Percentiles rank a stretch among this genome's conserved stretches.
phyloP scores from a whole-genome alignment of 192 early-diverging fungal species.

The Coemansia sp. region DNA sequence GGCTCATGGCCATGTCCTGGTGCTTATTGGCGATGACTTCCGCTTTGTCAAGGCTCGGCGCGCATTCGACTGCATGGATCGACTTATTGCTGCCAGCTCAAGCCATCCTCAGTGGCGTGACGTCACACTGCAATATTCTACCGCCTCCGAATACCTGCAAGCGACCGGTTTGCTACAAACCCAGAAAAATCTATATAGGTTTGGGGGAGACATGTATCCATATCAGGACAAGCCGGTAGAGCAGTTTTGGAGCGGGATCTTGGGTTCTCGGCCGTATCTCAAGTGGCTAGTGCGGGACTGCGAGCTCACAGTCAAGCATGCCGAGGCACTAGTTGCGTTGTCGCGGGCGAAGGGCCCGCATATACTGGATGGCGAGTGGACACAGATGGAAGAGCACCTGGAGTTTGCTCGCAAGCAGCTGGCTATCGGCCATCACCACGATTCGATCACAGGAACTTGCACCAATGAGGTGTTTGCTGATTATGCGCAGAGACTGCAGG shows the following conservation, averaged over 20 bases:
- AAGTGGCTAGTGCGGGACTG: constrained; percentile 40
- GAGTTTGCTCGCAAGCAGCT: constrained; percentile 48
- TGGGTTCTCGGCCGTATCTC: constrained; percentile 31
- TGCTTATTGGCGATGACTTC: constrained; percentile 53
- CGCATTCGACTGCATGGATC: constrained; percentile 40
- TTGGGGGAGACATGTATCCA: constrained; percentile 40
- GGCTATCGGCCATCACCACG: constrained; percentile 52
- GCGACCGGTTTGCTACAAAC: constrained; percentile 10
- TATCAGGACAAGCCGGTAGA: constrained; percentile 52
- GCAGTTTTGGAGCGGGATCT: constrained; percentile 52
- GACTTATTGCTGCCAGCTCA: constrained; percentile 6
- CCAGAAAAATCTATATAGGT: constrained; percentile 2
- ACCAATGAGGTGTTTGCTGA: constrained; percentile 18
- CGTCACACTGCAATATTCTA: constrained; percentile 31
- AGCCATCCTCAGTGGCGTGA: constrained; percentile 4
- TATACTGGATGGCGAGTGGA: constrained; percentile 5
- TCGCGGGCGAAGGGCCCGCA: not conserved
- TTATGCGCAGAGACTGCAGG: constrained; percentile 26
- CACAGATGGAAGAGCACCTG: constrained; percentile 17
- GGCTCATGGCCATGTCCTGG: constrained; percentile 41
- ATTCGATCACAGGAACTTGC: constrained; percentile 48
- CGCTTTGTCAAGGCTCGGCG: constrained; percentile 21
- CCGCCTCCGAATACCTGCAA: constrained; percentile 31
- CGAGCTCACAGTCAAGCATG: constrained; percentile 46
- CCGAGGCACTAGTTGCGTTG: constrained; percentile 31